Percentiles rank a stretch among this genome's conserved stretches.
Evolutionary conservation across 768 basidiomycete genomes (phyloP).

Genomic region (Trametes sanguinea): DNA sequence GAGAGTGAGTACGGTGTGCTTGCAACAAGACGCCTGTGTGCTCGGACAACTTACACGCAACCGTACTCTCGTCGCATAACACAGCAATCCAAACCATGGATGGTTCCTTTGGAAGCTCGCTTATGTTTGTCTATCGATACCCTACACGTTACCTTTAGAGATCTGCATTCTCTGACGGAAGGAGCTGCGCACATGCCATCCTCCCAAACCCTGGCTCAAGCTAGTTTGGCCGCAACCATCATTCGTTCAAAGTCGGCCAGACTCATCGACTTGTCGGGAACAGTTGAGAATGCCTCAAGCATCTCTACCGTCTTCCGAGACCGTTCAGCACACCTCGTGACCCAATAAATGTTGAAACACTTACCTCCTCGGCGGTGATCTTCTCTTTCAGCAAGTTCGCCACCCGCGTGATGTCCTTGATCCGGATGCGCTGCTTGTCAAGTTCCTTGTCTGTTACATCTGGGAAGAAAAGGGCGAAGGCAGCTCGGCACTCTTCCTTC

Average conservation of each 20-base stretch:
- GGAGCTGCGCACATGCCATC: too few relatives aligned
- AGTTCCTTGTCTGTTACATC: slow-evolving; percentile 48
- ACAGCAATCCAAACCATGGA: too few relatives aligned
- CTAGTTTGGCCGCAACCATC: slow-evolving; percentile 66
- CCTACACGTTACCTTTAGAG: too few relatives aligned
- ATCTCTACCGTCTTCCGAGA: slow-evolving; percentile 68
- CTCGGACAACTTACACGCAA: too few relatives aligned
- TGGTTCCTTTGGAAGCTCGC: too few relatives aligned
- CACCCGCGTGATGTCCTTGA: slow-evolving; percentile 65
- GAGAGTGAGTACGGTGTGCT: too few relatives aligned
- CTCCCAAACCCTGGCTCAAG: slow-evolving; percentile 28
- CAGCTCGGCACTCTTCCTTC: slow-evolving; percentile 50
- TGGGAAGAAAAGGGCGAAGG: slow-evolving; percentile 79
- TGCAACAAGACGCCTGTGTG: too few relatives aligned
- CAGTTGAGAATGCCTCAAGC: slow-evolving; percentile 74
- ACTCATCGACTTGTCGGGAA: slow-evolving; percentile 65
- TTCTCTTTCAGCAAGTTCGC: slow-evolving; percentile 69
- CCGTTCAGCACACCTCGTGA: too few relatives aligned
- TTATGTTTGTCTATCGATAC: too few relatives aligned
- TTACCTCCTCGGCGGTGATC: slow-evolving; percentile 73
- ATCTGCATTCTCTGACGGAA: too few relatives aligned
- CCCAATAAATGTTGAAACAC: slow-evolving; percentile 22
- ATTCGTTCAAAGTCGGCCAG: slow-evolving; percentile 74
- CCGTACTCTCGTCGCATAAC: too few relatives aligned
- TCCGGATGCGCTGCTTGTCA: slow-evolving; percentile 54